These are phyloP conservation scores for Zanthoxylum bungeanum DNA, from an alignment of 345 rosid species.

Conservation along the genomic window DNA sequence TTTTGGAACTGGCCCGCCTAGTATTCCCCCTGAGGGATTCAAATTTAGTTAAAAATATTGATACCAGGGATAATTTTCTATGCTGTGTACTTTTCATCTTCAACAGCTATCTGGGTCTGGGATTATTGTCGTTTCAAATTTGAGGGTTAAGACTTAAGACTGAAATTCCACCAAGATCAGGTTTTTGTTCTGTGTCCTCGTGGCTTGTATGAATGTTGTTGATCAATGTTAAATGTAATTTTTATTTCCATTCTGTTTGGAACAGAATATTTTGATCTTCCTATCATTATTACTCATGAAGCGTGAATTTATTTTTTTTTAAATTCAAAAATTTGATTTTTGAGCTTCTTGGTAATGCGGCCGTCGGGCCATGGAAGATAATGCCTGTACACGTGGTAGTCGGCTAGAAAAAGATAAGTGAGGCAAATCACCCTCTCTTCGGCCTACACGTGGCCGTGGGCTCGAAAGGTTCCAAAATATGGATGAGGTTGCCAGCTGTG, in stretches of 20 bases:
- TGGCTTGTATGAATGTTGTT: neutral
- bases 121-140: neutral
- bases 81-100: neutral
- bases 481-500: slow-evolving; percentile 7
- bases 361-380: no score
- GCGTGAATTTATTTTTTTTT: no score
- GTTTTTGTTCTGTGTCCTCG: no score
- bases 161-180: neutral
- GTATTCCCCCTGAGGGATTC: slow-evolving; percentile 24
- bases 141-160: neutral
- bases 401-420: neutral
- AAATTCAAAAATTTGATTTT: no score
- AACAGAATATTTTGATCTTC: neutral
- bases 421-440: neutral
- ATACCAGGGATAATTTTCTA: neutral
- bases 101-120: neutral
- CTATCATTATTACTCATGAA: no score
- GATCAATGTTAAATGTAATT: neutral
- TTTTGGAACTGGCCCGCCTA: slow-evolving; percentile 24
- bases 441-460: neutral
- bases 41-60: slow-evolving; percentile 16
- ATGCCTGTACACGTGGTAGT: neutral
- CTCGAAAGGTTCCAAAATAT: neutral
- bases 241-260: neutral
- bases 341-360: neutral